Conservation (phyloP, 257 asterid species). For the Hygrophila difformis region DNA sequence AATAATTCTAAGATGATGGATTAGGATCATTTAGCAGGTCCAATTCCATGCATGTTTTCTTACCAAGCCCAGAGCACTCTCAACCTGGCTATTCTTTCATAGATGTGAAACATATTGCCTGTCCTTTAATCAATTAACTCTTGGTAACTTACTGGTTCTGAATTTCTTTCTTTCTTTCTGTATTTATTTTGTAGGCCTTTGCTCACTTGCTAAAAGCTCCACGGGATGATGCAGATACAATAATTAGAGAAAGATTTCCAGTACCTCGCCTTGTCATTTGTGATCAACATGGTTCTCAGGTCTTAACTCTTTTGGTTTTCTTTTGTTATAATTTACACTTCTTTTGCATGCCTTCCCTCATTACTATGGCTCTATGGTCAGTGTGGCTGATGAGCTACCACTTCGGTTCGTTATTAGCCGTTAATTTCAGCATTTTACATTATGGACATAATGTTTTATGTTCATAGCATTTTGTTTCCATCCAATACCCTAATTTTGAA, state of each 20-base stretch:
- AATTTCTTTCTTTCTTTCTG: slow-evolving; percentile 2
- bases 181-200: slow-evolving; percentile 52
- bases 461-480: too few species aligned
- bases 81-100: neutral
- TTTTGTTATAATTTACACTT: slow-evolving; percentile 7
- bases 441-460: too few species aligned
- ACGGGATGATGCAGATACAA: slow-evolving; percentile 62
- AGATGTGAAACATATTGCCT: too few species aligned
- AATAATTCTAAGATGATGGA: too few species aligned
- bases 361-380: slow-evolving; percentile 92
- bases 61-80: neutral
- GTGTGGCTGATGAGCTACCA: too few species aligned
- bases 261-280: slow-evolving; percentile 92
- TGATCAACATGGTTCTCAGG: slow-evolving; percentile 99
- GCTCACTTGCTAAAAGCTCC: slow-evolving; percentile 82
- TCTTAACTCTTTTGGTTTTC: slow-evolving; percentile 15
- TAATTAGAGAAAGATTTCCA: slow-evolving; percentile 77
- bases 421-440: too few species aligned
- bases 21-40: too few species aligned
- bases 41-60: neutral
- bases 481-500: too few species aligned
- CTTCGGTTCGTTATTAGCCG: slow-evolving; percentile 48
- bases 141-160: too few species aligned
- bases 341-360: slow-evolving; percentile 53
- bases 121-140: too few species aligned